These are phyloP conservation scores for Termitomyces heimii DNA, from an alignment of 768 basidiomycete genomes.

Conservation along the genomic window DNA sequence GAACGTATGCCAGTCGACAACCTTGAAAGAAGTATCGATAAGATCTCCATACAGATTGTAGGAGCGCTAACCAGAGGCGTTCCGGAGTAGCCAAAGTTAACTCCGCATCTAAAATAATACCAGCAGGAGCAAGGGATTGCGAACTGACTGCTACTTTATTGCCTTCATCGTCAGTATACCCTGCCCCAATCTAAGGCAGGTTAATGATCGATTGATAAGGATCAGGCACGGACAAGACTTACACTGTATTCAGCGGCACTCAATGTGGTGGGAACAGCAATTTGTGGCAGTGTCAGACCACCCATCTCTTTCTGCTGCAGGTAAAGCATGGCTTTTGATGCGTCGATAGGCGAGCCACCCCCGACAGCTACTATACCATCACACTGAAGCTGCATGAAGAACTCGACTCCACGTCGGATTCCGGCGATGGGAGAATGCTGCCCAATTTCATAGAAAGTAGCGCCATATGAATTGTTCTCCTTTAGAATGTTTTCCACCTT, in stretches of 20 bases:
- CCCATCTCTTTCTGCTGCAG: slow-evolving; percentile 52
- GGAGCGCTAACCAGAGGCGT: slow-evolving; percentile 52
- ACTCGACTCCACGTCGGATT: slow-evolving; percentile 49
- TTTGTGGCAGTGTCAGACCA: slow-evolving; percentile 51
- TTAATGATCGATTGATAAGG: background rate
- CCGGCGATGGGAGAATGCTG: slow-evolving; percentile 67
- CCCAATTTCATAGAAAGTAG: slow-evolving; percentile 69
- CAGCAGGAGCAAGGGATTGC: slow-evolving; percentile 57
- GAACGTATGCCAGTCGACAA: slow-evolving; percentile 76
- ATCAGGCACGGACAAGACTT: slow-evolving; percentile 11
- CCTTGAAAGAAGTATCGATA: slow-evolving; percentile 31
- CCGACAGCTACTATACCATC: slow-evolving; percentile 72
- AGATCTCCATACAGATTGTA: background rate
- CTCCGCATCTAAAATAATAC: slow-evolving; percentile 74
- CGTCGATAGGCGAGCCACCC: slow-evolving; percentile 79
- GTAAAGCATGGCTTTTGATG: slow-evolving; percentile 67
- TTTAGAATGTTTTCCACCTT: slow-evolving; percentile 51
- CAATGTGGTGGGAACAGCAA: slow-evolving; percentile 78
- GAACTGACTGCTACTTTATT: slow-evolving; percentile 54
- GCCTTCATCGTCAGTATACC: slow-evolving; percentile 67
- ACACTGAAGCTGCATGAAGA: slow-evolving; percentile 50
- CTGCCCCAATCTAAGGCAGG: slow-evolving; percentile 49
- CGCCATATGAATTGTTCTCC: slow-evolving; percentile 52
- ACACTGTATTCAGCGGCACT: slow-evolving; percentile 76
- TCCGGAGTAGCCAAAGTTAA: slow-evolving; percentile 70